phyloP scores from a whole-genome alignment of 2,329 filamentous ascomycete genomes.

The Arthroderma sp. region DNA sequence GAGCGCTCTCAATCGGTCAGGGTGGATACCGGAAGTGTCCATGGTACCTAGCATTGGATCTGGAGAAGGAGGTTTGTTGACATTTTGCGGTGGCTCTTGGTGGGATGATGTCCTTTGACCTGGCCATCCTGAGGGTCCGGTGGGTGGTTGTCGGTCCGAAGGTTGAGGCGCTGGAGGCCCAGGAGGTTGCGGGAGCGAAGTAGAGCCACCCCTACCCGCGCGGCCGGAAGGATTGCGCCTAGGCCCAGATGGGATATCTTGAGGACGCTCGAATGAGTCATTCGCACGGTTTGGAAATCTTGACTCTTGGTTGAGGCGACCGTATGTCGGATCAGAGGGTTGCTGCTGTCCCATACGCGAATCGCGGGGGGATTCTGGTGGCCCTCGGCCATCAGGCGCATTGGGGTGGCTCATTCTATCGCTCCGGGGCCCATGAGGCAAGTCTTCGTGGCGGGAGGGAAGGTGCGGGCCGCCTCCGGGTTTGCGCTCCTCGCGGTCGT shows the following conservation, averaged over 20 bases:
- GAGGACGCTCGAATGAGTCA: constrained; percentile 28
- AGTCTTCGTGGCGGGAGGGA: constrained; percentile 28
- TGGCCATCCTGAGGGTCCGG: constrained; percentile 28
- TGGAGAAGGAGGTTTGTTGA: constrained; percentile 17
- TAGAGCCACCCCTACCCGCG: constrained; percentile 24
- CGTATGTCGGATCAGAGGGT: constrained; percentile 31
- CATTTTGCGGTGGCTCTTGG: constrained; percentile 16
- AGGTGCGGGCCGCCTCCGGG: constrained; percentile 14
- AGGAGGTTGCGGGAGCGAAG: constrained; percentile 16
- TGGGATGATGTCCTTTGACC: constrained; percentile 24
- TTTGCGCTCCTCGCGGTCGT: constrained; percentile 25
- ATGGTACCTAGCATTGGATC: constrained; percentile 21
- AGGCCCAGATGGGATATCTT: constrained; percentile 43
- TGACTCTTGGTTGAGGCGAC: constrained; percentile 33
- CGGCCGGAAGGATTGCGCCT: constrained; percentile 21
- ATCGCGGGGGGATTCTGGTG: constrained; percentile 19
- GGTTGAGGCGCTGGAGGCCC: constrained; percentile 13
- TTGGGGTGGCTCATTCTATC: constrained; percentile 14
- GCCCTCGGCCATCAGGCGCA: constrained; percentile 18
- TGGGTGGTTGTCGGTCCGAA: constrained; percentile 31
- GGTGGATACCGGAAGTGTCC: constrained; percentile 38
- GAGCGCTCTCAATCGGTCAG: constrained; percentile 38
- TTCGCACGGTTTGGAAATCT: constrained; percentile 23
- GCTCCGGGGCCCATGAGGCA: constrained; percentile 42
- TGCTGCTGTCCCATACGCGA: constrained; percentile 25